phyloP scores from a whole-genome alignment of 768 basidiomycete genomes.

The Scleroderma citrinum region DNA sequence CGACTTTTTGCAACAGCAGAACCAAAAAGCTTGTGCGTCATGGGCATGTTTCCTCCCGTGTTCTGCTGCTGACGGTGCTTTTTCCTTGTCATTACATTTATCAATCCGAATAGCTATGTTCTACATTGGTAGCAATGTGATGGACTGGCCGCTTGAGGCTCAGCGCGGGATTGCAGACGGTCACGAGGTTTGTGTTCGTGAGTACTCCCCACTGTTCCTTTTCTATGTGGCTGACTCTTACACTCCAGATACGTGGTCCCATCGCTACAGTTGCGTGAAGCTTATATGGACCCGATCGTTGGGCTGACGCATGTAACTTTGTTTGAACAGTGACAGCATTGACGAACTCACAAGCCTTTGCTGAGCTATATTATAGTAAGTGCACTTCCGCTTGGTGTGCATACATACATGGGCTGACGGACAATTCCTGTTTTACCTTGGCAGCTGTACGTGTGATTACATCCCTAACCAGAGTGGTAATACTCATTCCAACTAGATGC shows the following conservation, averaged over 20 bases:
- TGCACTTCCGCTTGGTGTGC: not conserved
- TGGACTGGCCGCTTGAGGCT: conserved; percentile 52
- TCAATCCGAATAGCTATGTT: conserved; percentile 46
- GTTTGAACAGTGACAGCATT: conserved; percentile 47
- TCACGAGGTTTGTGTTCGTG: conserved; percentile 57
- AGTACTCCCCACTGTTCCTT: conserved; percentile 22
- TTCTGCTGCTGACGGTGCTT: too few relatives aligned
- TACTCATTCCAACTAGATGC: conserved; percentile 28
- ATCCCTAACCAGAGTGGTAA: too few relatives aligned
- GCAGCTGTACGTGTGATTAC: conserved; percentile 23
- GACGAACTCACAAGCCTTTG: conserved; percentile 61
- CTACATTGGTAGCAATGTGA: conserved; percentile 54
- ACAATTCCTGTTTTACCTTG: not conserved
- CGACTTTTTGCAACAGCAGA: conserved; percentile 42
- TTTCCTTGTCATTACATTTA: too few relatives aligned
- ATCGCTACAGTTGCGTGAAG: conserved; percentile 41
- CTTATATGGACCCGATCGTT: not conserved
- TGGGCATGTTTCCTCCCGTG: not conserved
- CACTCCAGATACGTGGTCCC: conserved; percentile 27
- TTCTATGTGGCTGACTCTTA: not conserved
- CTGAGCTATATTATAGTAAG: conserved; percentile 73
- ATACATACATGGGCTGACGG: not conserved
- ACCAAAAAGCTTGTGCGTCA: conserved; percentile 58
- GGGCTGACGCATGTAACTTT: not conserved
- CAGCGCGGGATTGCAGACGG: conserved; percentile 49